Percentiles rank a stretch among this genome's conserved stretches.
Evolutionary conservation across 148 eudicot genomes (phyloP).

Genomic region (Arbutus unedo): DNA sequence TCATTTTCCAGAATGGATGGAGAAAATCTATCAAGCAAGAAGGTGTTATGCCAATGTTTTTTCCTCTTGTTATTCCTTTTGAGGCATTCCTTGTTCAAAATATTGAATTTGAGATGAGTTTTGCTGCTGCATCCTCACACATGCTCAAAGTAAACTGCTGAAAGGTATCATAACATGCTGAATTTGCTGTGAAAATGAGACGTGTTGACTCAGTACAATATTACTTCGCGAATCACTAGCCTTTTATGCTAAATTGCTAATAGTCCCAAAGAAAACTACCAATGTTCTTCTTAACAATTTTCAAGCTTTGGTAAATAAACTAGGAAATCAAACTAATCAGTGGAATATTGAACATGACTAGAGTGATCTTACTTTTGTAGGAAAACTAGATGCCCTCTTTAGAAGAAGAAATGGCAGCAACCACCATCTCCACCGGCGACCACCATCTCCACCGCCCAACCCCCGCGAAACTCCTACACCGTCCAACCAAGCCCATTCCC

Average conservation of each 20-base stretch:
- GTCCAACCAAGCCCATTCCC: too few relatives aligned
- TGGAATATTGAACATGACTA: background rate
- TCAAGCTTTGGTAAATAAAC: background rate
- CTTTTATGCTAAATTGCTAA: too few relatives aligned
- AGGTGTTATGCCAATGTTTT: too few relatives aligned
- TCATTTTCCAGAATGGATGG: too few relatives aligned
- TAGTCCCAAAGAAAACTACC: background rate
- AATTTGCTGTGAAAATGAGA: slow-evolving; percentile 80
- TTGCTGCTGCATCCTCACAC: slow-evolving; percentile 63
- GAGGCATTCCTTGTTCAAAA: too few relatives aligned
- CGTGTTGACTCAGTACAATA: slow-evolving; percentile 68
- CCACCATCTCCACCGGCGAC: too few relatives aligned
- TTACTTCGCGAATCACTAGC: background rate
- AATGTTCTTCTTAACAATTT: background rate
- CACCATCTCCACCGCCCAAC: too few relatives aligned
- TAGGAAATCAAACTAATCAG: background rate
- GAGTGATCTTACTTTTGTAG: background rate
- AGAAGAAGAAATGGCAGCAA: too few relatives aligned
- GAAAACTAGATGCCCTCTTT: background rate
- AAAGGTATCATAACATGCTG: slow-evolving; percentile 69
- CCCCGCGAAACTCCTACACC: too few relatives aligned
- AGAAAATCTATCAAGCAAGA: too few relatives aligned
- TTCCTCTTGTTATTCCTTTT: too few relatives aligned
- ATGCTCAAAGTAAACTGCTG: slow-evolving; percentile 62
- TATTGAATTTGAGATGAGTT: slow-evolving; percentile 62